These are phyloP conservation scores for Pestalotiopsis sp. DNA, from an alignment of 2,329 filamentous ascomycete species.

Conservation along the genomic window DNA sequence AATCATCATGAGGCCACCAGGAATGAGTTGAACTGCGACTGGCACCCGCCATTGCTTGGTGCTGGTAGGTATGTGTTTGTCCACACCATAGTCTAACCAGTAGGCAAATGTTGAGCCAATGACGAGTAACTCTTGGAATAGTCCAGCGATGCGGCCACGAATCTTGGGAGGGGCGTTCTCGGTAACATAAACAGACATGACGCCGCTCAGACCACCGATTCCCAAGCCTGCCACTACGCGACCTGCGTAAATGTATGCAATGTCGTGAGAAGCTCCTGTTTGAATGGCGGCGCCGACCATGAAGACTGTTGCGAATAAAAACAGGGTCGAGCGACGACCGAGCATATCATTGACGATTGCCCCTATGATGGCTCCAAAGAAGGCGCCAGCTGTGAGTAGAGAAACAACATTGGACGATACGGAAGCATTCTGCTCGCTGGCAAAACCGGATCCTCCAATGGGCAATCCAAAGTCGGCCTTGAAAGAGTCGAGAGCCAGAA, in stretches of 20 bases:
- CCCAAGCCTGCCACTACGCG: slow-evolving; percentile 47
- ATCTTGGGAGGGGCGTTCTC: slow-evolving; percentile 44
- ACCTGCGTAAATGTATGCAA: slow-evolving; percentile 55
- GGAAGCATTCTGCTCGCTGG: neutral
- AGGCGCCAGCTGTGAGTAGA: slow-evolving; percentile 71
- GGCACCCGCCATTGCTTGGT: slow-evolving; percentile 31
- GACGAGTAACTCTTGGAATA: slow-evolving; percentile 50
- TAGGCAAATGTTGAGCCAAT: slow-evolving; percentile 31
- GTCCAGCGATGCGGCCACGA: slow-evolving; percentile 46
- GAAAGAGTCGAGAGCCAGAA: slow-evolving; percentile 64
- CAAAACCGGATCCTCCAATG: slow-evolving; percentile 12
- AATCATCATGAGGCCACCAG: slow-evolving; percentile 30
- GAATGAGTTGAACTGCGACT: slow-evolving; percentile 27
- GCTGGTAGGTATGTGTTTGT: slow-evolving; percentile 25
- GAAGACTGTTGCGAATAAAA: slow-evolving; percentile 41
- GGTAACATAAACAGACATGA: slow-evolving; percentile 39
- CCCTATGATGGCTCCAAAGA: slow-evolving; percentile 56
- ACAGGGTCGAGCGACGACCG: slow-evolving; percentile 42
- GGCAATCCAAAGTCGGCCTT: slow-evolving; percentile 43
- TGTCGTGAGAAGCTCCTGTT: slow-evolving; percentile 59
- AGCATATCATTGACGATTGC: slow-evolving; percentile 54
- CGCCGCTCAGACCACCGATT: slow-evolving; percentile 45
- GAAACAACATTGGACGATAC: slow-evolving; percentile 52
- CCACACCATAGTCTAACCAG: slow-evolving; percentile 38
- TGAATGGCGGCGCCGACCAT: slow-evolving; percentile 68